Percentiles rank a stretch among this genome's conserved stretches.
phyloP scores from a whole-genome alignment of 768 basidiomycete species.

The Lepiota brunneoincarnata region DNA sequence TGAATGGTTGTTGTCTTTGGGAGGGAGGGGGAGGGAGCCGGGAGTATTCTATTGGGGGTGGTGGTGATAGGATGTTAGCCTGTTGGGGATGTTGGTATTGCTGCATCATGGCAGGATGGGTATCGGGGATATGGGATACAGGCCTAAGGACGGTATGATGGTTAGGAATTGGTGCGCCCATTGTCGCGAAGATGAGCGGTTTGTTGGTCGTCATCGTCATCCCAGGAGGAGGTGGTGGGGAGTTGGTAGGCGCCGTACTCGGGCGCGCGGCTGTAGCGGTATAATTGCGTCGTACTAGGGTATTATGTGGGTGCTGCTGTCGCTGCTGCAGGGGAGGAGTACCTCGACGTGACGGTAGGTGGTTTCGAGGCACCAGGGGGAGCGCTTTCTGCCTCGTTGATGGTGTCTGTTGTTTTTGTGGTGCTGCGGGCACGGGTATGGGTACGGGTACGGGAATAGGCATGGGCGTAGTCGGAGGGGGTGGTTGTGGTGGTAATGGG shows the following conservation, averaged over 20 bases:
- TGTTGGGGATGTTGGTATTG: conserved; percentile 9
- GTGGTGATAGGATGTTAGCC: conserved; percentile 4
- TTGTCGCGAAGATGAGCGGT: conserved; percentile 64
- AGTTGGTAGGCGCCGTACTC: neutral
- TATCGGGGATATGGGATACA: neutral
- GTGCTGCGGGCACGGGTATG: too few relatives aligned
- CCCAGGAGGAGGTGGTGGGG: conserved; percentile 16
- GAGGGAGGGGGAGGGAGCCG: neutral
- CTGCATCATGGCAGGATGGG: neutral
- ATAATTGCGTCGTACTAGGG: neutral
- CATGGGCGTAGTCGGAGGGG: neutral
- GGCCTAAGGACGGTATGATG: neutral
- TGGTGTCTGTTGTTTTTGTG: neutral
- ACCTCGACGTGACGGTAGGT: neutral
- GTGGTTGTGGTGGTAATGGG: neutral
- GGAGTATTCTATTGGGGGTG: neutral
- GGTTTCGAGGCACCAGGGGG: conserved; percentile 1
- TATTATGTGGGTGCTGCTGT: neutral
- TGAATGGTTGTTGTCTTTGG: neutral
- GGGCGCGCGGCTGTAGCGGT: conserved; percentile 5
- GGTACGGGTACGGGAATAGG: neutral
- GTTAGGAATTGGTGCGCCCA: conserved; percentile 25
- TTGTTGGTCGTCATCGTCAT: conserved; percentile 35
- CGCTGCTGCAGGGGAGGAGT: conserved; percentile 1
- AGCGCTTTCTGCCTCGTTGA: conserved; percentile 5